These are phyloP conservation scores for Phytophthora chlamydospora DNA, from an alignment of 352 stramenopile species.

Conservation along the genomic window DNA sequence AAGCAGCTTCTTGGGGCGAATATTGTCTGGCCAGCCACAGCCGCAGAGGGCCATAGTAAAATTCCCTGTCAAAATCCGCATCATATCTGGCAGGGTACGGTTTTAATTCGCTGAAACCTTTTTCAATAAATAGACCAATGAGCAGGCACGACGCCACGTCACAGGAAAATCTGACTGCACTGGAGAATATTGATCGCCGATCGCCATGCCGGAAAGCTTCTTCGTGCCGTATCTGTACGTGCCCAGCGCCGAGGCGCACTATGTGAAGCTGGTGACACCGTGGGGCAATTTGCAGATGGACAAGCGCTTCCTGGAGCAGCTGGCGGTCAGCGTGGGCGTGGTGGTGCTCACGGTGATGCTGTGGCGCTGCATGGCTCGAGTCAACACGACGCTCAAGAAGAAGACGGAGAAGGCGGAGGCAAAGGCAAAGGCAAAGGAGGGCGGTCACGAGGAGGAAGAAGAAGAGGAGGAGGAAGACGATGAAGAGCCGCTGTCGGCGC, in stretches of 20 bases:
- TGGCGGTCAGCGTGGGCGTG: constrained; percentile 38
- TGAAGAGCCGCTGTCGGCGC: constrained; percentile 38
- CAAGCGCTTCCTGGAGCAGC: constrained; percentile 51
- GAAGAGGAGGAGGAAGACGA: constrained; percentile 20
- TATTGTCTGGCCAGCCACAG: constrained; percentile 33
- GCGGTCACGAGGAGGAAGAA: constrained; percentile 3
- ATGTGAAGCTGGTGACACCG: constrained; percentile 78
- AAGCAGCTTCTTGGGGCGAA: constrained; percentile 14
- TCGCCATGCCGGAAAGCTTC: constrained; percentile 37
- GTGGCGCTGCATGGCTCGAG: constrained; percentile 38
- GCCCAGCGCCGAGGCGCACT: constrained; percentile 54
- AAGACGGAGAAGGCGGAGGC: constrained; percentile 17
- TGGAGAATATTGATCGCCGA: constrained; percentile 1
- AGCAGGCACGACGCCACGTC: constrained; percentile 14
- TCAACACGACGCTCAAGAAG: constrained; percentile 45
- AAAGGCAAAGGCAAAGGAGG: constrained; percentile 11
- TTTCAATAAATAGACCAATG: constrained; percentile 29
- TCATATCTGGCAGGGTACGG: background rate
- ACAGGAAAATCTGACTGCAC: constrained; percentile 1
- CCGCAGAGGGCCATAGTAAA: background rate
- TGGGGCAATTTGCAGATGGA: constrained; percentile 68
- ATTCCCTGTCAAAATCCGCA: no score
- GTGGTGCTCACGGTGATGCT: constrained; percentile 47
- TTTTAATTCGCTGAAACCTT: constrained; percentile 12
- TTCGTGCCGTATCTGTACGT: constrained; percentile 85